Evolutionary conservation across 2,329 filamentous ascomycete genomes (phyloP), one percentile per base, ranked within the genome.

Genomic region (Helicocarpus griseus): DNA sequence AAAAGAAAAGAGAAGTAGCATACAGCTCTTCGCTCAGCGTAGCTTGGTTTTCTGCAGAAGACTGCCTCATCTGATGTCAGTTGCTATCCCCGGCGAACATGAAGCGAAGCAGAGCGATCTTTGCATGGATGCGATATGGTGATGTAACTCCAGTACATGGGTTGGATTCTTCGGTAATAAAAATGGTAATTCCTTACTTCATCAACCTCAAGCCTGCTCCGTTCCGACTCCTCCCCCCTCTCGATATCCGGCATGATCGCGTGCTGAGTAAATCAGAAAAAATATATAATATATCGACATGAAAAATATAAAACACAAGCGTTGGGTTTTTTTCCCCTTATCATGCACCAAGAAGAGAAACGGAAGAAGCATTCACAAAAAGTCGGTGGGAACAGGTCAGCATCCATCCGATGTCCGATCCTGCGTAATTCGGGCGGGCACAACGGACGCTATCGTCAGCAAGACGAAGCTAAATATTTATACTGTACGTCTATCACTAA

Each of bases 11-110:
- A 6, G 26, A 41, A 14, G 7, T 45, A 31, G 17, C 43, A 17
- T 45, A 45, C 43, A 29, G 43, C 2, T 45, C 43, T 17, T 45
- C 43, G 13, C 28, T 45, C 21, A 41, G 22, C 9, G 39, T 41
- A 7, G 39, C 39, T 45, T 17, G 26, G 28, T 21, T 21, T 21
- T 45, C 43, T 13, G 26, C 43, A 31, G 43, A 45, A 29, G 43
- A 45, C 43, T 45, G 43, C 26, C 43, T 45, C 43, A 31, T 21
- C n/a, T 31, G 43, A 45, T 31, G n/a, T 45, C 43, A 45, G 43
- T n/a, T 13, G n/a, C 26, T 14, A 31, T 31, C 31, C 28, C 24
- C 11, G 8, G 11, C 9, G 31, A 7, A 45, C 17, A 17, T 7
- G 43, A 9, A 14, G n/a, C 13, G n/a, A 13, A 24, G 14, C 39